Evolutionary conservation across 305 asterid genomes (phyloP), one percentile per base, ranked within the genome.

Genomic region (Fraxinus baroniana): DNA sequence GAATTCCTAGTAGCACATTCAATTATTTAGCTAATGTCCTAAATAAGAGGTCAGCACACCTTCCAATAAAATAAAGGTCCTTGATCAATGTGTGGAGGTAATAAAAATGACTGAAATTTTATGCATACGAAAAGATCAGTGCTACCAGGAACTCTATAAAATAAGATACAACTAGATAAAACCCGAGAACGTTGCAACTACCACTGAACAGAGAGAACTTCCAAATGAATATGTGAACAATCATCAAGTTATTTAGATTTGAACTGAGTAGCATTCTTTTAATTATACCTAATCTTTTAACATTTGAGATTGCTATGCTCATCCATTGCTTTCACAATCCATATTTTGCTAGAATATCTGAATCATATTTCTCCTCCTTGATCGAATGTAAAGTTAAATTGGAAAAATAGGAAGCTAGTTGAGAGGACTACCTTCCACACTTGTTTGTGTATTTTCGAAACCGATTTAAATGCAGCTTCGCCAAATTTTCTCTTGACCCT

Each of bases 401-500:
- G 33, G 36, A 26, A 22, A 26, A 8, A 22, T 13, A 7, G n/a
- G n/a, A 22, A 24, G 73, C 74, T 17, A 28, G 37, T 30, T 70
- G 41, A 70, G 75, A 70, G 20, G 22, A 13, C 4, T 79, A 87
- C 92, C 90, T 89, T 89, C 92, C 87, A 84, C 36, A 87, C 91
- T 82, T 88, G 89, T 77, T 86, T 89, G 82, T 87, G 66, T 74
- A 85, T 62, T 82, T 87, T 86, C 1, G 89, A 84, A 78, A 72
- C 52, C 22, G 81, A 66, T 55, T 71, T 30, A 52, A 81, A 80
- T 39, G 84, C 76, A 28, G 77, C 73, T 17, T 74, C 86, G 71
- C 86, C 84, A 78, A 83, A 41, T 81, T 81, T 89, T 73, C 91
- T 88, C 87, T 91, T 92, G 78, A 62, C 72, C 73, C 82, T 78